Conservation (phyloP, 2,329 filamentous ascomycete species). For the Corynespora cassiicola region DNA sequence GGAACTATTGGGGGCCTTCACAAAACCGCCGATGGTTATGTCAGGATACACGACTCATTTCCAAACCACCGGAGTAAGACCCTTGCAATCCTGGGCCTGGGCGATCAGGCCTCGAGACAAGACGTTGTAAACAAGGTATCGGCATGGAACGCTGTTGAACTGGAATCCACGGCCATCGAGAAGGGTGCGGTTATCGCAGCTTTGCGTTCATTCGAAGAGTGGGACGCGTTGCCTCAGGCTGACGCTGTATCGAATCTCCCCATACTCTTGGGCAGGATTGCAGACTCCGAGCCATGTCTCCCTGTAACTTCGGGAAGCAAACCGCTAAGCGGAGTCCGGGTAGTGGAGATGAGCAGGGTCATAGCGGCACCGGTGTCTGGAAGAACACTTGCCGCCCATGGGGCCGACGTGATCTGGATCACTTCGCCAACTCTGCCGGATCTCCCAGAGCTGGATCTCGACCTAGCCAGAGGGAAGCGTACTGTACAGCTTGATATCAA, state of each 20-base stretch:
- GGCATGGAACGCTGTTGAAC: constrained; percentile 53
- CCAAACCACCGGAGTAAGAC: constrained; percentile 57
- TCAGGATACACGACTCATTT: constrained; percentile 64
- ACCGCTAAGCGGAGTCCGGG: constrained; percentile 50
- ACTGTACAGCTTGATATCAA: constrained; percentile 57
- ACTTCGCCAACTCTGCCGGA: constrained; percentile 53
- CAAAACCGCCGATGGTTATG: constrained; percentile 57
- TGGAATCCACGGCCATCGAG: constrained; percentile 55
- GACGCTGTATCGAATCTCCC: constrained; percentile 54
- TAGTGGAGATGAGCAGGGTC: constrained; percentile 50
- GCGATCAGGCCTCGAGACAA: constrained; percentile 37
- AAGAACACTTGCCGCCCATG: constrained; percentile 51
- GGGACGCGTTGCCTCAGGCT: constrained; percentile 59
- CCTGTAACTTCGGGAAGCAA: constrained; percentile 18
- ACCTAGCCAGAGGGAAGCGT: constrained; percentile 57
- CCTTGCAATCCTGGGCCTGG: constrained; percentile 52
- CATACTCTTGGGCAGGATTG: constrained; percentile 50
- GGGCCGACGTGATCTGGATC: constrained; percentile 56
- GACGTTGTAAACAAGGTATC: constrained; percentile 49
- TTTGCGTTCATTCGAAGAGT: constrained; percentile 57
- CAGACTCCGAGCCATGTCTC: constrained; percentile 15
- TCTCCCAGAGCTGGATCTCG: constrained; percentile 47
- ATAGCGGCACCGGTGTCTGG: constrained; percentile 55
- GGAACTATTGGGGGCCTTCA: constrained; percentile 60
- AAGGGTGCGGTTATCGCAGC: constrained; percentile 56